Evolutionary conservation across 176 grass and related monocot species (phyloP).

Genomic region (Musa itinerans): DNA sequence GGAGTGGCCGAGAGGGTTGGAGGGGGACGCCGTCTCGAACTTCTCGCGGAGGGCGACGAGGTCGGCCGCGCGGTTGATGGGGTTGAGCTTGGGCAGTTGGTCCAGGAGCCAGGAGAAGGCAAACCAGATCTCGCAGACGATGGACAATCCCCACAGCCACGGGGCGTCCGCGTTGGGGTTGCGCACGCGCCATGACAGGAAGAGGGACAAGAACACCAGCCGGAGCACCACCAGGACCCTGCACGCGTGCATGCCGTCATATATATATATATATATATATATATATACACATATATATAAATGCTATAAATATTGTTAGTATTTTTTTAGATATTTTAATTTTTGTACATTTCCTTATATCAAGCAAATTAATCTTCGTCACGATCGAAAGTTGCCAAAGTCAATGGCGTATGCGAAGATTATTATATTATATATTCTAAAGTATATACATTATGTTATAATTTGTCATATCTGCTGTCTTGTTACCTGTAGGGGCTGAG

Average conservation of each 20-base stretch:
- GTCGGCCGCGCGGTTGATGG: conserved; percentile 34
- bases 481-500: conserved; percentile 39
- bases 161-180: conserved; percentile 34
- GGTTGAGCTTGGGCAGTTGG: conserved; percentile 41
- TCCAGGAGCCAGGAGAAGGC: conserved; percentile 46
- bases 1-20: conserved; percentile 33
- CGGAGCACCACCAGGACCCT: conserved; percentile 29
- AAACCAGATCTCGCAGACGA: conserved; percentile 45
- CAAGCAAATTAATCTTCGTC: too few species aligned
- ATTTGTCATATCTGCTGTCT: background rate
- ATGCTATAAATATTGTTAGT: too few species aligned
- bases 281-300: too few species aligned
- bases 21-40: conserved; percentile 26
- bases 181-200: conserved; percentile 27
- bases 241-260: background rate
- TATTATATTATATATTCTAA: too few species aligned
- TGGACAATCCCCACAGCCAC: conserved; percentile 46
- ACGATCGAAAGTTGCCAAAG: too few species aligned
- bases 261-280: too few species aligned
- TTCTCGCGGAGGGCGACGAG: conserved; percentile 34
- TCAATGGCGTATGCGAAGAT: too few species aligned
- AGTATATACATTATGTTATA: too few species aligned
- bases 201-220: conserved; percentile 22
- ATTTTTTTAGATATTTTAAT: too few species aligned
- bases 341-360: too few species aligned